A percentile compares a stretch with the other conserved stretches of the same genome.
These are phyloP conservation scores for Aspergillus pseudotamarii DNA, from an alignment of 2,329 filamentous ascomycete genomes.

Conservation along the genomic window DNA sequence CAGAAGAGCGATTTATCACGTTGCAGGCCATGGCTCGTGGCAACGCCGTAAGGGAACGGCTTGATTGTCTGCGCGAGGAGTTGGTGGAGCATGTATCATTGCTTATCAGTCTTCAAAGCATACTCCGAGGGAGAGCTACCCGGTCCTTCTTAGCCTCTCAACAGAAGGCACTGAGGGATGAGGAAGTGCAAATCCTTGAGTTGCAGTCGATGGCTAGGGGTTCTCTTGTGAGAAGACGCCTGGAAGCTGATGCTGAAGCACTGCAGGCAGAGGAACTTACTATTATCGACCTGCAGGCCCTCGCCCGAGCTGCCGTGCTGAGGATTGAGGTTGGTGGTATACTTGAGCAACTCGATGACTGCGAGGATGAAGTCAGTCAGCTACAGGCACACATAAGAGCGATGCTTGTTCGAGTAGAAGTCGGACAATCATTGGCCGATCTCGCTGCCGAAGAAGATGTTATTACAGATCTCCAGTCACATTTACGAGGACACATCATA, in stretches of 20 bases:
- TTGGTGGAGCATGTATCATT: slow-evolving; percentile 32
- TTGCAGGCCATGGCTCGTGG: slow-evolving; percentile 53
- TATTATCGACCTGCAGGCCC: slow-evolving; percentile 43
- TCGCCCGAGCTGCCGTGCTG: slow-evolving; percentile 44
- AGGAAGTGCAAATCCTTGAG: slow-evolving; percentile 47
- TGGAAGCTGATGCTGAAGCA: slow-evolving; percentile 32
- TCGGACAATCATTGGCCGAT: slow-evolving; percentile 74
- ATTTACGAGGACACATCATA: slow-evolving; percentile 72
- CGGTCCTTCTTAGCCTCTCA: slow-evolving; percentile 36
- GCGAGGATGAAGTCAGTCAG: slow-evolving; percentile 66
- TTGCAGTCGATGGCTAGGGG: slow-evolving; percentile 57
- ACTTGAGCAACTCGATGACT: slow-evolving; percentile 69
- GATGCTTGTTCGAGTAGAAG: slow-evolving; percentile 72
- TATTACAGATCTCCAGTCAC: slow-evolving; percentile 73
- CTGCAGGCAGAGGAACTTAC: slow-evolving; percentile 34
- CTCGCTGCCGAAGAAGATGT: slow-evolving; percentile 82
- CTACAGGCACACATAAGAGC: slow-evolving; percentile 79
- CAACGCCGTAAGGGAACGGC: slow-evolving; percentile 29
- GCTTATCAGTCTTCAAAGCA: slow-evolving; percentile 37
- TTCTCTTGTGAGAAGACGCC: slow-evolving; percentile 36
- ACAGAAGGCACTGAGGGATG: slow-evolving; percentile 44
- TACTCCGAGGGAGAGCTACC: slow-evolving; percentile 33
- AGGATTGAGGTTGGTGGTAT: slow-evolving; percentile 51
- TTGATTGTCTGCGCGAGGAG: slow-evolving; percentile 30
- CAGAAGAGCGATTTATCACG: slow-evolving; percentile 42